These are phyloP conservation scores for Cynanchum wilfordii DNA, from an alignment of 257 asterid species.

Conservation along the genomic window DNA sequence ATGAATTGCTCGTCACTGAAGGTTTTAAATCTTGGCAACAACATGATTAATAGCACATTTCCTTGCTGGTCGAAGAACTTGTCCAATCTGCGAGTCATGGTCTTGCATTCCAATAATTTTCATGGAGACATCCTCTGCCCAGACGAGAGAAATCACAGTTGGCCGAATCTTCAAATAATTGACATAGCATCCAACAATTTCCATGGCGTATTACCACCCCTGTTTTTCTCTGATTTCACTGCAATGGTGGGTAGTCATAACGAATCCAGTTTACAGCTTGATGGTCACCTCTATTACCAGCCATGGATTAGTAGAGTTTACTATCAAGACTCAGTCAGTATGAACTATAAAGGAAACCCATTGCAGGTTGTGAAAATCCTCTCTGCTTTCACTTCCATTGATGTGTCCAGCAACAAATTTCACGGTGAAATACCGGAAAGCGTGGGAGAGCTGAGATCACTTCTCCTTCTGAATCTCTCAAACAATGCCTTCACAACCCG, in stretches of 20 bases:
- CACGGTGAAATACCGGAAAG: conserved; percentile 35
- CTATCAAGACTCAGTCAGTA: conserved; percentile 23
- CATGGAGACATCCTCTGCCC: conserved; percentile 39
- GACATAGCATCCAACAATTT: conserved; percentile 55
- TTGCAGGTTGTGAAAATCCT: conserved; percentile 21
- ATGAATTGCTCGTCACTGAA: conserved; percentile 31
- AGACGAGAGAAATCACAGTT: conserved; percentile 19
- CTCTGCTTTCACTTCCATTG: conserved; percentile 33
- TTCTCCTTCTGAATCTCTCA: too few relatives aligned
- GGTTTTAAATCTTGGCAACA: conserved; percentile 39
- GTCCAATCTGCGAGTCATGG: conserved; percentile 47
- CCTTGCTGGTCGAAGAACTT: conserved; percentile 27
- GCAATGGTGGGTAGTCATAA: conserved; percentile 34
- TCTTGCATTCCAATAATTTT: conserved; percentile 43
- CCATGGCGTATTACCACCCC: conserved; percentile 21
- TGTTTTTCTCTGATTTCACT: conserved; percentile 23
- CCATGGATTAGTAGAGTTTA: background rate
- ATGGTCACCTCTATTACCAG: conserved; percentile 21
- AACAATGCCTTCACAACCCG: conserved; percentile 30
- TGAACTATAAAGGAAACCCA: conserved; percentile 28
- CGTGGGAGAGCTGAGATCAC: conserved; percentile 20
- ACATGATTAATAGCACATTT: conserved; percentile 23
- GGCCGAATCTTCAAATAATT: conserved; percentile 62
- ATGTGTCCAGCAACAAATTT: conserved; percentile 47
- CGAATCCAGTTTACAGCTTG: conserved; percentile 4